phyloP scores from a whole-genome alignment of 768 basidiomycete genomes.

The Kwoniella europaea region DNA sequence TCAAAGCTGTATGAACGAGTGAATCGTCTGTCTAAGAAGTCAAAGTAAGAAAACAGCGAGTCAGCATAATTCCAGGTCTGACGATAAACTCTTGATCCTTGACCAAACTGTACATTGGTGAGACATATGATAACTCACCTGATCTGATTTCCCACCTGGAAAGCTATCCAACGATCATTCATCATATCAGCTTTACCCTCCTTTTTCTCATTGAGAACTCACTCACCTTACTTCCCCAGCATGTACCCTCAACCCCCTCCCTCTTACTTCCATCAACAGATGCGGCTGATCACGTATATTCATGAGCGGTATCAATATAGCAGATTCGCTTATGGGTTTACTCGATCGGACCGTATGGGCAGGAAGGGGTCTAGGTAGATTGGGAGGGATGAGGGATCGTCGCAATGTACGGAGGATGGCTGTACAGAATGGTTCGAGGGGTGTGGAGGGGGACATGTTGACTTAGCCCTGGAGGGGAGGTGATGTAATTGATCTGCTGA shows the following conservation, averaged over 20 bases:
- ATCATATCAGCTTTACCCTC: background rate
- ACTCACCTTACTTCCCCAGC: slow-evolving; percentile 56
- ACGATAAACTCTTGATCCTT: too few species aligned
- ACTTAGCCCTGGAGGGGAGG: too few species aligned
- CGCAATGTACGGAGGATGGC: slow-evolving; percentile 22
- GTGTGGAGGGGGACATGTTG: background rate
- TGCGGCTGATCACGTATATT: slow-evolving; percentile 43
- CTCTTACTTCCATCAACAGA: slow-evolving; percentile 49
- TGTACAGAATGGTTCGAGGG: slow-evolving; percentile 28
- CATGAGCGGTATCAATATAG: slow-evolving; percentile 52
- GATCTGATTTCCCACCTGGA: slow-evolving; percentile 55
- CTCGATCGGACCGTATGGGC: slow-evolving; percentile 7
- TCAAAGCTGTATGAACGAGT: slow-evolving; percentile 36
- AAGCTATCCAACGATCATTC: slow-evolving; percentile 38
- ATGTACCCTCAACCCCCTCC: slow-evolving; percentile 48
- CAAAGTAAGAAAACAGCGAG: too few species aligned
- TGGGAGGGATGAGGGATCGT: slow-evolving; percentile 23
- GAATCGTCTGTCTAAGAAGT: slow-evolving; percentile 30
- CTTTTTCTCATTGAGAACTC: background rate
- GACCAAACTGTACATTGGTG: background rate
- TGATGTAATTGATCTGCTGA: too few species aligned
- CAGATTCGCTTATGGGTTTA: slow-evolving; percentile 39
- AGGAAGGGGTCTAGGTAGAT: slow-evolving; percentile 14
- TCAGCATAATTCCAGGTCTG: too few species aligned
- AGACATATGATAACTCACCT: slow-evolving; percentile 26